Conservation (phyloP, 2,329 filamentous ascomycete genomes). For the Bisporella sp. region DNA sequence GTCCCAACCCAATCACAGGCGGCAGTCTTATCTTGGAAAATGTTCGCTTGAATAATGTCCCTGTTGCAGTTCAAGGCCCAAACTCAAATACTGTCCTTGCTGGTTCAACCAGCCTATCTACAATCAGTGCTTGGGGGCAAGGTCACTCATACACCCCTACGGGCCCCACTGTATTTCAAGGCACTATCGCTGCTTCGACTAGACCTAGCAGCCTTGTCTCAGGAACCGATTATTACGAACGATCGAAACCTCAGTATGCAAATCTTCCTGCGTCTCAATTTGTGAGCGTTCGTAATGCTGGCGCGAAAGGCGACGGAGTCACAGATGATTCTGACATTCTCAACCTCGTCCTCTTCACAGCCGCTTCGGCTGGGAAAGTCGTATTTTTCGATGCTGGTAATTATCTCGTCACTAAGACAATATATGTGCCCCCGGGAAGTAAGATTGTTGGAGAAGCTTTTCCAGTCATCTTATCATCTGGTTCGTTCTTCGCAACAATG, state of each 20-base stretch:
- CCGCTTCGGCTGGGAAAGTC: slow-evolving; percentile 39
- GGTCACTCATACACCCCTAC: slow-evolving; percentile 61
- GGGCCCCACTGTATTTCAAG: slow-evolving; percentile 34
- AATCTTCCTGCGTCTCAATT: slow-evolving; percentile 32
- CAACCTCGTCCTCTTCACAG: slow-evolving; percentile 45
- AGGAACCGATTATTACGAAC: slow-evolving; percentile 38
- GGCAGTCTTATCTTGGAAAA: slow-evolving; percentile 81
- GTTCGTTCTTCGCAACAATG: slow-evolving; percentile 36
- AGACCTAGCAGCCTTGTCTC: slow-evolving; percentile 38
- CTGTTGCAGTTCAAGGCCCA: slow-evolving; percentile 54
- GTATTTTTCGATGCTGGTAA: slow-evolving; percentile 50
- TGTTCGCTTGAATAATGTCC: slow-evolving; percentile 66
- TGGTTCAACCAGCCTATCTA: slow-evolving; percentile 53
- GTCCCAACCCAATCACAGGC: slow-evolving; percentile 53
- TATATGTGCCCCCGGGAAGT: slow-evolving; percentile 36
- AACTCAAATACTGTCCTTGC: slow-evolving; percentile 51
- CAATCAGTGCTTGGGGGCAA: slow-evolving; percentile 67
- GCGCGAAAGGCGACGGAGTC: slow-evolving; percentile 42
- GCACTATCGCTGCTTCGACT: slow-evolving; percentile 34
- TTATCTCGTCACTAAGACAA: slow-evolving; percentile 43
- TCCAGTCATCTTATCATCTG: slow-evolving; percentile 32
- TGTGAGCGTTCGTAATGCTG: slow-evolving; percentile 36
- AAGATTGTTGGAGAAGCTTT: slow-evolving; percentile 35
- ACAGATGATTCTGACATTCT: slow-evolving; percentile 54
- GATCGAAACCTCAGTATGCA: slow-evolving; percentile 49